Evolutionary conservation across 2,329 filamentous ascomycete genomes (phyloP), one percentile per base, ranked within the genome.

Genomic region (Fusarium anthophilum): DNA sequence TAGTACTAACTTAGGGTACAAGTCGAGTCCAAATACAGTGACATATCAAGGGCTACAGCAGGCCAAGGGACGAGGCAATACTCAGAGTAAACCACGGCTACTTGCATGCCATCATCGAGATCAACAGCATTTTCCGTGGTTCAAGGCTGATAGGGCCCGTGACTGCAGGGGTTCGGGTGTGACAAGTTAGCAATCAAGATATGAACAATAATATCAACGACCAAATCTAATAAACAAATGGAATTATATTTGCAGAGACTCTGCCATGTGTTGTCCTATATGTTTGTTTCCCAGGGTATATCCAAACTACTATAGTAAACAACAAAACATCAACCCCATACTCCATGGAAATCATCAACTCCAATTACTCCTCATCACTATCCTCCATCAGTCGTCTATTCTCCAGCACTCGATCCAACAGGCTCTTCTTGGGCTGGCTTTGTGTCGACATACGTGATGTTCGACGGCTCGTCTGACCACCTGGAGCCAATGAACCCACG

Each of bases 201-300:
- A 24, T 32, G 39, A 32, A 35, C 11, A 9, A 47, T 15, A 22
- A 28, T n/a, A 30, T 51, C 30, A 51, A 55, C 20, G 9, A 22
- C n/a, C 24, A 13, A 22, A 24, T 47, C 30, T 35, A 39, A 26
- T 26, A 45, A 12, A 69, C 50, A 70, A 66, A 70, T n/a, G 37
- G 54, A 60, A 55, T 45, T 18, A n/a, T 26, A 48, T 47, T 41
- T 41, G 51, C 39, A 70, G 30, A 30, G 41, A 26, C 20, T 58
- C 50, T 70, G 17, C 41, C 54, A 32, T 22, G 38, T 18, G 24
- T 48, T 54, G n/a, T 57, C 26, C 45, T 58, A 30, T 37, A 14
- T 32, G 20, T 35, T 30, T 69, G n/a, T 50, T 30, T 50, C 64
- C 43, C 43, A 20, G 59, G 67, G 66, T 70, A 66, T 70, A 70